phyloP scores from a whole-genome alignment of 306 rosid species.

The Prunus mira region DNA sequence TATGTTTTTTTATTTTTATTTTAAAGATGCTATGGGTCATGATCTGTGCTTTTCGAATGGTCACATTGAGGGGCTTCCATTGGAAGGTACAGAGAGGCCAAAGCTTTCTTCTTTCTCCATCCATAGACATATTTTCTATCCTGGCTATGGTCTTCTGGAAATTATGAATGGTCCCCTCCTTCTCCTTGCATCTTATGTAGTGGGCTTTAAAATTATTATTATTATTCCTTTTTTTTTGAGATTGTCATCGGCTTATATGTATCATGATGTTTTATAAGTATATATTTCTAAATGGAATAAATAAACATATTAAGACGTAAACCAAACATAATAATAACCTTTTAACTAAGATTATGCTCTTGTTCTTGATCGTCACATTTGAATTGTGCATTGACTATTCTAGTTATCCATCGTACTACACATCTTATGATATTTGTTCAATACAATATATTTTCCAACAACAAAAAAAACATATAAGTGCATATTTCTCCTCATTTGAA shows the following conservation, averaged over 20 bases:
- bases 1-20: not conserved
- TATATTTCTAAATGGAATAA: no score
- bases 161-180: constrained; percentile 34
- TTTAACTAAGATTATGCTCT: no score
- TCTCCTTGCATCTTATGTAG: not conserved
- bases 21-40: constrained; percentile 47
- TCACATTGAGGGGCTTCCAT: constrained; percentile 68
- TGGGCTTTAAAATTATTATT: not conserved
- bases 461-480: no score
- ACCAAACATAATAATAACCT: no score
- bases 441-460: no score
- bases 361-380: no score
- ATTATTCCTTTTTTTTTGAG: not conserved
- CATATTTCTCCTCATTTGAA: not conserved
- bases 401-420: no score
- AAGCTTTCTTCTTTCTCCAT: constrained; percentile 19
- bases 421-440: no score
- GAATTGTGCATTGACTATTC: no score
- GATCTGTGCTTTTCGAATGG: constrained; percentile 82
- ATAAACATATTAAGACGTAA: no score
- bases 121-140: constrained; percentile 17
- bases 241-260: no score
- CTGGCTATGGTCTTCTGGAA: constrained; percentile 24
- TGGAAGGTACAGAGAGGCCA: constrained; percentile 50
- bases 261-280: no score